phyloP scores from a whole-genome alignment of 306 rosid species.

The Malus domestica region DNA sequence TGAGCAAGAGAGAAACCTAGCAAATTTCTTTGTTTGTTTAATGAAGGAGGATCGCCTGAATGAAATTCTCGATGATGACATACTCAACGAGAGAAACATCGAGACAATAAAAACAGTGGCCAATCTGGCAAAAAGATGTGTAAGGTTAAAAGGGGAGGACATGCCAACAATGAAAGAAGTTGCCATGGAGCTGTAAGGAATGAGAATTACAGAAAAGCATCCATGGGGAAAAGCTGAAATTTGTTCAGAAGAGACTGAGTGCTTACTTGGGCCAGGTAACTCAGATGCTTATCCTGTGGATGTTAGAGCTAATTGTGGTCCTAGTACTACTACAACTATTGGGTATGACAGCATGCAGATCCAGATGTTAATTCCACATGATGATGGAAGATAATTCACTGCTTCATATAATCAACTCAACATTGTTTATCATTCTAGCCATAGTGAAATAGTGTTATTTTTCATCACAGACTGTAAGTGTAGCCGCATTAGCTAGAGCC shows the following conservation, averaged over 20 bases:
- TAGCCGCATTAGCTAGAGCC: too few relatives aligned
- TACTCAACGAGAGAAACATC: not conserved
- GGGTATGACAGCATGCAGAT: not conserved
- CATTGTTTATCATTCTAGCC: too few relatives aligned
- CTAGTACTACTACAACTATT: not conserved
- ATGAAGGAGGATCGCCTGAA: not conserved
- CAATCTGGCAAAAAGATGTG: not conserved
- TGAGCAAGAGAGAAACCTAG: not conserved
- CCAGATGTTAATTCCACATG: not conserved
- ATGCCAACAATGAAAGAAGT: slow-evolving; percentile 9
- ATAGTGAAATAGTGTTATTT: too few relatives aligned
- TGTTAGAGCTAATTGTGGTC: not conserved
- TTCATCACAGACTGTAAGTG: too few relatives aligned
- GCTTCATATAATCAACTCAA: too few relatives aligned
- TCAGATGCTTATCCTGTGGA: not conserved
- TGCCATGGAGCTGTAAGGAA: not conserved
- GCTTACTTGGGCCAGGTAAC: not conserved
- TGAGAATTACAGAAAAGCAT: not conserved
- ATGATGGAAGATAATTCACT: not conserved
- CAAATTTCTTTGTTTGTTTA: not conserved
- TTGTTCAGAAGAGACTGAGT: not conserved
- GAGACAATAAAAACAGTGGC: not conserved
- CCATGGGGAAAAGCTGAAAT: not conserved
- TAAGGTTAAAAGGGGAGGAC: not conserved
- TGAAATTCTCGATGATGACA: not conserved